Base-by-base conservation (phyloP, 495 filamentous ascomycete species). In the Aspergillus nanangensis region DNA sequence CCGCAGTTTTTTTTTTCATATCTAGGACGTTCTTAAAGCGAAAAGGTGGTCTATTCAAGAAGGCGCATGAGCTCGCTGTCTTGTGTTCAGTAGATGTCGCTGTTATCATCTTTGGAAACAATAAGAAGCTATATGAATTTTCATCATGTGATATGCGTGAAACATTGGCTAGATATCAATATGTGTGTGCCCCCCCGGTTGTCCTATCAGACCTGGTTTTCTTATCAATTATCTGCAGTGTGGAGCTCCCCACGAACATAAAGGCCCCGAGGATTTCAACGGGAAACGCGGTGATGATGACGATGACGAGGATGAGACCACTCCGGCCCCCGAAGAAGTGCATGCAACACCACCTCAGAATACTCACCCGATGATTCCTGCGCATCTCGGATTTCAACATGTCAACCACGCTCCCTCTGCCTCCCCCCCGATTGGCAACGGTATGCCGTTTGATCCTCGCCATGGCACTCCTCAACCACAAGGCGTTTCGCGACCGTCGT, bases 1-100 rank as follows among this genome's bases (percentile, higher is more conserved):
- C 22, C 5, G 18, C n/a, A n/a, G n/a, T n/a, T 33, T 10, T 20
- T 21, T n/a, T 7, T 44, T 13, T 39, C n/a, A 27, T 38, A 10
- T 41, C 11, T 42, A 96, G 94, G 47, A 98, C 93, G 24, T 98
- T 98, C 65, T 74, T 98, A 44, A 98, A 98, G 75, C 87, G 93
- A 69, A 98, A 98, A 71, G 93, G 92, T 54, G 93, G 93, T 56
- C 77, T 98, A 19, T 97, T 98, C 79, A 98, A 98, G 80, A 98
- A 98, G 78, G 93, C 93, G 44, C 89, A 98, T 71, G 93, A 98
- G 76, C 79, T 98, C 19, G 95, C 92, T 48, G 93, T 97, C 33
- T 83, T 98, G 50, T 98, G 93, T 65, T 95, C 89, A 36, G 93
- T 98, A 56, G 94, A 98, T 67, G 92, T 98, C 53, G 93, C 94